Percentiles rank a stretch among this genome's conserved stretches.
Evolutionary conservation across 352 stramenopile species (phyloP).

Genomic region (Phytophthora litchii): DNA sequence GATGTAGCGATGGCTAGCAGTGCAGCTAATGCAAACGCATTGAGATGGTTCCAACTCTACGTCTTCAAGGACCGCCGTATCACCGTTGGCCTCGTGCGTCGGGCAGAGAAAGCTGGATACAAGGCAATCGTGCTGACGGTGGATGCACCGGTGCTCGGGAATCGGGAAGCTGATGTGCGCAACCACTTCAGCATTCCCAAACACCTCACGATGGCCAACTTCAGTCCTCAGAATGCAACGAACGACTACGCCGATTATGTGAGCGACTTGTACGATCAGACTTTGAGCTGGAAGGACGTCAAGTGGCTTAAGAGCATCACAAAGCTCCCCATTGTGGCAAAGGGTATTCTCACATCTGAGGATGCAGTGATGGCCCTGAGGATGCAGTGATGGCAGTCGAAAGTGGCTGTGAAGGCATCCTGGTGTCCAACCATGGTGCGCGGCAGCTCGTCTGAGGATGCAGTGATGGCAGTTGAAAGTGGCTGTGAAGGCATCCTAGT

Average conservation of each 20-base stretch:
- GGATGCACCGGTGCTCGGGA: constrained; percentile 95
- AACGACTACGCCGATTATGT: constrained; percentile 41
- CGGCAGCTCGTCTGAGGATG: constrained; percentile 92
- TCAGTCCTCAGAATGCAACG: constrained; percentile 25
- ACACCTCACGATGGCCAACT: constrained; percentile 56
- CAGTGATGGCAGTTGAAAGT: constrained; percentile 87
- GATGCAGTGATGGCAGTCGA: constrained; percentile 91
- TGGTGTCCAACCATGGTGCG: constrained; percentile 95
- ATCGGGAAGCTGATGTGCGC: constrained; percentile 93
- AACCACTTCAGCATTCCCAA: constrained; percentile 89
- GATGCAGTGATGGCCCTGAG: too few species aligned
- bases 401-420: constrained; percentile 90
- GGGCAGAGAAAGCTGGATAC: constrained; percentile 91
- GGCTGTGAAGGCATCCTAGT: constrained; percentile 93
- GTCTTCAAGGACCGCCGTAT: constrained; percentile 93
- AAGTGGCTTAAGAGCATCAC: constrained; percentile 91
- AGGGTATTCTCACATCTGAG: constrained; percentile 94
- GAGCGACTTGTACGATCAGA: constrained; percentile 93
- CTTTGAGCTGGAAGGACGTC: constrained; percentile 93
- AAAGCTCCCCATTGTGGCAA: constrained; percentile 90
- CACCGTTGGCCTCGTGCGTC: constrained; percentile 88
- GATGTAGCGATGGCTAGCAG: constrained; percentile 58
- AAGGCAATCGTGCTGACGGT: constrained; percentile 95
- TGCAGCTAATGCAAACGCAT: constrained; percentile 60
- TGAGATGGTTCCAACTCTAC: constrained; percentile 96